Conservation (phyloP, 306 rosid species). For the Argentina anserina region DNA sequence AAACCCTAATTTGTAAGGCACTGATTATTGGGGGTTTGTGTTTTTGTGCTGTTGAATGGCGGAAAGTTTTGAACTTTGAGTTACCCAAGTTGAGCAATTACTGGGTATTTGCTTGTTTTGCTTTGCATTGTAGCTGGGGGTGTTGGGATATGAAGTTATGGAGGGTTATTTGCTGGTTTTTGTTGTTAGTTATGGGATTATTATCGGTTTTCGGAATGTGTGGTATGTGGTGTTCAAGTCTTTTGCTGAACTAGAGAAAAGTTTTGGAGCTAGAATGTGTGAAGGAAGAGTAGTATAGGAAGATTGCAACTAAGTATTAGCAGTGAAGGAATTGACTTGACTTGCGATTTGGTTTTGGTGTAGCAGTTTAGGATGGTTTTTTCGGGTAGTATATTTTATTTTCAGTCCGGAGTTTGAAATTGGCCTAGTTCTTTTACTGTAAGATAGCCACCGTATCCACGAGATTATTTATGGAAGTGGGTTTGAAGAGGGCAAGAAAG, state of each 20-base stretch:
- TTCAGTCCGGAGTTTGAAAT: not conserved
- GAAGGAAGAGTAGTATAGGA: not conserved
- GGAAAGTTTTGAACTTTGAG: not conserved
- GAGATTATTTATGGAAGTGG: not conserved
- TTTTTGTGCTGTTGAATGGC: not conserved
- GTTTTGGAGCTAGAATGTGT: conserved; percentile 2
- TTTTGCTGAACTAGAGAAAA: not conserved
- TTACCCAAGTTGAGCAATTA: not conserved
- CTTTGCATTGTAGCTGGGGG: not conserved
- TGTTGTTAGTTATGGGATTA: not conserved
- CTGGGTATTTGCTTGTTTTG: not conserved
- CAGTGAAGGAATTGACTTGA: not conserved
- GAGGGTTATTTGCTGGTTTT: not conserved
- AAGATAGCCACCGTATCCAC: not conserved
- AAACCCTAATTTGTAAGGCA: not conserved
- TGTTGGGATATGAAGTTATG: not conserved
- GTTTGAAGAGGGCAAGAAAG: not conserved
- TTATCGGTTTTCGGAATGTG: not conserved
- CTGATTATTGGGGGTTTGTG: not conserved
- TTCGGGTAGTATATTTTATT: not conserved
- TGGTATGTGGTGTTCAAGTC: not conserved
- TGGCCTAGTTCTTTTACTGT: not conserved
- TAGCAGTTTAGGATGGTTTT: not conserved
- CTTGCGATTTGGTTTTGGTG: not conserved
- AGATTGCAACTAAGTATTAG: not conserved